These are phyloP conservation scores for Penicillium roqueforti DNA, from an alignment of 495 filamentous ascomycete species.

Conservation along the genomic window DNA sequence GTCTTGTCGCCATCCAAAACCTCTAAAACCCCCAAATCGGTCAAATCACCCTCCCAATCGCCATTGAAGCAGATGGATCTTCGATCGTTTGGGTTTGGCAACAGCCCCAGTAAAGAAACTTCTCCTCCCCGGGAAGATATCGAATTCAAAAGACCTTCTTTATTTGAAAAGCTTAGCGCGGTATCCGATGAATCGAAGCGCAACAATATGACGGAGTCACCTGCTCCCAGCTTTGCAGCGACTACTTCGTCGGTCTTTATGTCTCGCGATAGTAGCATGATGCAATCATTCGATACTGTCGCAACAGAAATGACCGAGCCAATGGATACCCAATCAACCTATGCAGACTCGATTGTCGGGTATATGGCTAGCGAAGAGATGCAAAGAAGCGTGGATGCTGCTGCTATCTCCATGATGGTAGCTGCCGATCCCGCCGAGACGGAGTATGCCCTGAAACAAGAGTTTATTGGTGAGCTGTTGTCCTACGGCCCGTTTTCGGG, in stretches of 20 bases:
- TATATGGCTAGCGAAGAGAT: slow-evolving; percentile 25
- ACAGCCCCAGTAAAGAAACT: neutral
- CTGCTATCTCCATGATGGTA: slow-evolving; percentile 5
- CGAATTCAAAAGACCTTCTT: slow-evolving; percentile 6
- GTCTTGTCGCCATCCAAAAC: neutral
- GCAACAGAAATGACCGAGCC: slow-evolving; percentile 31
- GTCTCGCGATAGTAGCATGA: slow-evolving; percentile 9
- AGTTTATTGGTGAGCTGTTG: slow-evolving; percentile 28
- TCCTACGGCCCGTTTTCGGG: slow-evolving; percentile 34
- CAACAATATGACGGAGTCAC: neutral
- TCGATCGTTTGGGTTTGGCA: neutral
- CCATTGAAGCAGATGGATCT: slow-evolving; percentile 3
- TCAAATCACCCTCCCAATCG: neutral
- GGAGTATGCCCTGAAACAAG: slow-evolving; percentile 15
- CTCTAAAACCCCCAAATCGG: neutral
- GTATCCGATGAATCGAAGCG: slow-evolving; percentile 1
- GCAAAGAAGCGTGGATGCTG: slow-evolving; percentile 12
- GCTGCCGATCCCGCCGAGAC: neutral
- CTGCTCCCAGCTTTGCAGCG: slow-evolving; percentile 28
- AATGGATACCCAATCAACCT: slow-evolving; percentile 26
- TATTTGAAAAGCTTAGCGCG: neutral
- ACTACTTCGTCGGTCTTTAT: slow-evolving; percentile 19
- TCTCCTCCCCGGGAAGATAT: slow-evolving; percentile 2
- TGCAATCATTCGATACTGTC: slow-evolving; percentile 34
- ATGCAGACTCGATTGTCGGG: slow-evolving; percentile 32